Evolutionary conservation across 257 asterid species (phyloP), one percentile per base, ranked within the genome.

Genomic region (Phtheirospermum japonicum): DNA sequence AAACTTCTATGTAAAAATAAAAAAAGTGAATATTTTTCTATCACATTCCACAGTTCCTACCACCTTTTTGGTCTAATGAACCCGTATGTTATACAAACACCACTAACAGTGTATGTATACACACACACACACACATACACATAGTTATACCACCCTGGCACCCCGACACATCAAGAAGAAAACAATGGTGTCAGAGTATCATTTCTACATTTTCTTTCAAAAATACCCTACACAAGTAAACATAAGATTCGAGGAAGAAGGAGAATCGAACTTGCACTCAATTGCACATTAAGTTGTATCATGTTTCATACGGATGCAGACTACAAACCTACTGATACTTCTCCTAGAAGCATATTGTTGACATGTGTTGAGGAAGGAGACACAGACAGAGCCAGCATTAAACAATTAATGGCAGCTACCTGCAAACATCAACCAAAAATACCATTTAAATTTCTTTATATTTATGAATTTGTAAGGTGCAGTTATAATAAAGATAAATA

Each of bases 401-500:
- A 81, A 80, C 95, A 91, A 78, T 75, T 77, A 61, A 88, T 53
- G 43, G 94, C 85, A 23, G 84, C 78, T 57, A 77, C 95, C 98
- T 91, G 85, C 72, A 74, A 73, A 68, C 32, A 56, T 64, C 50
- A 65, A 66, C 65, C 68, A 70, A 66, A 43, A 62, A 43, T 54
- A 64, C 20, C 42, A 36, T 33, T 39, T 61, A 36, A 11, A 46
- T 75, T 56, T 57, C 20, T 40, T 54, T 54, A 55, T 69, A 53
- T 23, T 1, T 23, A 23, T n/a, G n/a, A n/a, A n/a, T n/a, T n/a
- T n/a, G n/a, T n/a, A n/a, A n/a, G n/a, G n/a, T n/a, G n/a, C n/a
- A n/a, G n/a, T n/a, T n/a, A n/a, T n/a, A n/a, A n/a, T n/a, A n/a
- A n/a, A n/a, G n/a, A n/a, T n/a, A n/a, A n/a, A n/a, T n/a, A n/a